Evolutionary conservation across 495 filamentous ascomycete genomes (phyloP), one percentile per base, ranked within the genome.

Genomic region (Penicillium nucicola): DNA sequence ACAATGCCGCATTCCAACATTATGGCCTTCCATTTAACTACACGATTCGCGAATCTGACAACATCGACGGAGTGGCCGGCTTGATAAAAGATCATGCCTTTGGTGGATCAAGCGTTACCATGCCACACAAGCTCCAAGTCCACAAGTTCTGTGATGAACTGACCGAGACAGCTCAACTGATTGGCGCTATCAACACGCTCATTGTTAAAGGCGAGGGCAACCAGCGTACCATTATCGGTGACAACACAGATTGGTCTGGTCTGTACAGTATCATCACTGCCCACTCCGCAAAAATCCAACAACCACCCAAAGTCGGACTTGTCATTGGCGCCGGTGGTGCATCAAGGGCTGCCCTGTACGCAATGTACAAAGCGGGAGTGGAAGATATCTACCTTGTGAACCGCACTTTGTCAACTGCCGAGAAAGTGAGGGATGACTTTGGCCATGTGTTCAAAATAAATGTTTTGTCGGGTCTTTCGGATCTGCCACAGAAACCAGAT

Each of bases 11-110:
- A 9, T 89, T 85, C 62, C 65, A 77, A 45, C 75, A 77, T 32
- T 80, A 78, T 36, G 76, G 77, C 20, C 82, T 90, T 72, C 80
- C 80, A 1, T 83, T 87, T 59, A 74, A 74, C 33, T 88, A 83
- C 59, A 70, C 79, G 42, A 80, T 79, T 18, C 74, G 76, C 23
- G 75, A 82, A 79, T 57, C 74, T 70, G 11, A 41, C 8, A 45
- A 14, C n/a, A 54, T 66, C 11, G 47, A 57, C 19, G 55, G 45
- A 5, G 51, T 51, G 56, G 86, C 45, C 5, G 42, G 77, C 75
- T 32, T 68, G 68, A 36, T 80, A 76, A 11, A 70, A 18, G 70
- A 80, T 41, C 66, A 65, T 25, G 42, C 48, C 33, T 73, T 72
- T 33, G 68, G 71, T 32, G 75, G 70, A 14, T 66, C 56, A 30